Conservation (phyloP, 345 rosid species). For the Syzygium grande region DNA sequence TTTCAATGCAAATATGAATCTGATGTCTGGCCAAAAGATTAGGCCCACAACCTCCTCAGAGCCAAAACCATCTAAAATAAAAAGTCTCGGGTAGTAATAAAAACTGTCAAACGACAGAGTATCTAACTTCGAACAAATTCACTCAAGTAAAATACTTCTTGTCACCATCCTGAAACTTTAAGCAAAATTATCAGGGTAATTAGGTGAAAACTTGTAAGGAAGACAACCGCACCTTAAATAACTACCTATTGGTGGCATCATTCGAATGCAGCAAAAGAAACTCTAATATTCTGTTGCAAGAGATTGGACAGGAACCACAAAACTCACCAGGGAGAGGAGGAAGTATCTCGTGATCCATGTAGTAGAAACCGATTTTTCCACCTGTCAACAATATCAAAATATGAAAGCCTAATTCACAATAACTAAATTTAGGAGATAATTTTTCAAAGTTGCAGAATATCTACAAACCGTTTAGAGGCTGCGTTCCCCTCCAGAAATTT, state of each 20-base stretch:
- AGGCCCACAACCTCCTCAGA: background rate
- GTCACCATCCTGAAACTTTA: background rate
- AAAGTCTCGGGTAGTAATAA: background rate
- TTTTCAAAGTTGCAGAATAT: background rate
- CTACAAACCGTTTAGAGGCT: constrained; percentile 61
- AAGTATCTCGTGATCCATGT: constrained; percentile 91
- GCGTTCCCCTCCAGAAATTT: constrained; percentile 65
- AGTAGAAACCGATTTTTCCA: constrained; percentile 94
- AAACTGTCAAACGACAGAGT: background rate
- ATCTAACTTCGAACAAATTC: background rate
- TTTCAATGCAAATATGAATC: background rate
- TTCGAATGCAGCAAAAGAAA: background rate
- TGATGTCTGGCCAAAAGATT: background rate
- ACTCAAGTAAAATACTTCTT: background rate
- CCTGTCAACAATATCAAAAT: constrained; percentile 26
- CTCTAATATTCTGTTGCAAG: background rate
- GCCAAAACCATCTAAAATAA: background rate
- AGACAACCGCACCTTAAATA: background rate
- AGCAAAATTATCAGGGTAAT: background rate
- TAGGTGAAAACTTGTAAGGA: background rate
- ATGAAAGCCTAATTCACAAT: background rate
- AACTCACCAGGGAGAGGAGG: constrained; percentile 90
- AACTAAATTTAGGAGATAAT: background rate
- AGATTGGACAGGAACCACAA: background rate
- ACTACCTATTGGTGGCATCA: background rate